Conservation (phyloP, 495 filamentous ascomycete species). For the Lineolata rhizophorae region DNA sequence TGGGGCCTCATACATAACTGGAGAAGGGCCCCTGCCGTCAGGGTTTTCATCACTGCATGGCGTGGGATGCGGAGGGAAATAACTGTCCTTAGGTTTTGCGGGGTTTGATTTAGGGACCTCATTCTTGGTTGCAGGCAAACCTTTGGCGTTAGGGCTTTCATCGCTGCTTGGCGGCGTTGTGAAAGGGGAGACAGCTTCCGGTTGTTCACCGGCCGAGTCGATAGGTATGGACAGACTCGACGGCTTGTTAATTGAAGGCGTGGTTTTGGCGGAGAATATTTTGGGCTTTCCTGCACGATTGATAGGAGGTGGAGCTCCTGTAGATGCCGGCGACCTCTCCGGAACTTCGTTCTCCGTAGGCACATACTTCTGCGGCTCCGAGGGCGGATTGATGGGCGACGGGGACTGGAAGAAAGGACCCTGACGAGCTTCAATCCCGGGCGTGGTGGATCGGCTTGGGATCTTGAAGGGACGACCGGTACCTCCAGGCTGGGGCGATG, state of each 20-base stretch:
- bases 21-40: too few species aligned
- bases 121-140: too few species aligned
- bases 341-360: background rate
- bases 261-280: conserved; percentile 27
- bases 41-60: too few species aligned
- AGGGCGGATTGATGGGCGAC: conserved; percentile 3
- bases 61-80: too few species aligned
- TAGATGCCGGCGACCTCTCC: conserved; percentile 11
- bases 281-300: conserved; percentile 71
- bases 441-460: conserved; percentile 28
- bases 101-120: too few species aligned
- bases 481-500: conserved; percentile 23
- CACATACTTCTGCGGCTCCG: conserved; percentile 6
- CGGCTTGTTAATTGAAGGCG: too few species aligned
- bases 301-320: conserved; percentile 37
- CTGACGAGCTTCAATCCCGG: conserved; percentile 20
- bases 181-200: conserved; percentile 65
- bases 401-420: conserved; percentile 9
- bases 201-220: conserved; percentile 18
- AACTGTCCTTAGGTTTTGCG: too few species aligned
- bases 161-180: conserved; percentile 70
- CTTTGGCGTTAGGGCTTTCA: conserved; percentile 27
- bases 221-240: too few species aligned
- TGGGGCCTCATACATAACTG: too few species aligned
- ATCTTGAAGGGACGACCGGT: conserved; percentile 29